Evolutionary conservation across 2,329 filamentous ascomycete species (phyloP).

Genomic region (Geoglossum cookeanum): DNA sequence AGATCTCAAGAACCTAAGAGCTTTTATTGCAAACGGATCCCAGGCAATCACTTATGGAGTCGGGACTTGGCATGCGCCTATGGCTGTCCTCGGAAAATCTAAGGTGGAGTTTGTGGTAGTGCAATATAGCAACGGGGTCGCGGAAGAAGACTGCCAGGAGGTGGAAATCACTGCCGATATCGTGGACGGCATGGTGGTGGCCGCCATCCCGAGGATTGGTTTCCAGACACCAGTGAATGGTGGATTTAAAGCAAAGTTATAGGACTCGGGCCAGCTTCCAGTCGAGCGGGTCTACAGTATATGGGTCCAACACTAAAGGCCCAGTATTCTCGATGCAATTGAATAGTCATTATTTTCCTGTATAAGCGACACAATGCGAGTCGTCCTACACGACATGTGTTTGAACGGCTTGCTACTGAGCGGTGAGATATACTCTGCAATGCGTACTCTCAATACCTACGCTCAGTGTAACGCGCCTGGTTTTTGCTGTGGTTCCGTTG

Average conservation of each 20-base stretch:
- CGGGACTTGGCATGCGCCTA: slow-evolving; percentile 91
- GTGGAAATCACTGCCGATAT: slow-evolving; percentile 19
- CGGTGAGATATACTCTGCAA: too few relatives aligned
- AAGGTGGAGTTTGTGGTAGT: slow-evolving; percentile 74
- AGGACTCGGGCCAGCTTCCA: neutral
- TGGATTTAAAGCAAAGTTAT: neutral
- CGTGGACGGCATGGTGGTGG: neutral
- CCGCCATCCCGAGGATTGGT: neutral
- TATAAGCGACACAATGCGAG: neutral
- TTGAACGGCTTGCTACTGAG: too few relatives aligned
- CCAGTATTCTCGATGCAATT: neutral
- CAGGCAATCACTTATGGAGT: slow-evolving; percentile 85
- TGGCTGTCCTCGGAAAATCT: slow-evolving; percentile 60
- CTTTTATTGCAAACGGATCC: slow-evolving; percentile 57
- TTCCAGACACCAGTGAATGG: neutral
- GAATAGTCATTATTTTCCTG: neutral
- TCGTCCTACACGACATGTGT: too few relatives aligned
- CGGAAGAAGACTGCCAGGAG: slow-evolving; percentile 75
- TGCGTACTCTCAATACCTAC: too few relatives aligned
- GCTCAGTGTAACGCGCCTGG: too few relatives aligned
- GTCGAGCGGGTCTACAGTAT: neutral
- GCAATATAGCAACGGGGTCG: slow-evolving; percentile 73
- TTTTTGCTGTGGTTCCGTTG: too few relatives aligned
- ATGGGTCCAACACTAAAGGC: neutral
- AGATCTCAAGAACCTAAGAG: slow-evolving; percentile 48